These are phyloP conservation scores for Diaporthe citriasiana DNA, from an alignment of 2,329 filamentous ascomycete genomes.

Conservation along the genomic window DNA sequence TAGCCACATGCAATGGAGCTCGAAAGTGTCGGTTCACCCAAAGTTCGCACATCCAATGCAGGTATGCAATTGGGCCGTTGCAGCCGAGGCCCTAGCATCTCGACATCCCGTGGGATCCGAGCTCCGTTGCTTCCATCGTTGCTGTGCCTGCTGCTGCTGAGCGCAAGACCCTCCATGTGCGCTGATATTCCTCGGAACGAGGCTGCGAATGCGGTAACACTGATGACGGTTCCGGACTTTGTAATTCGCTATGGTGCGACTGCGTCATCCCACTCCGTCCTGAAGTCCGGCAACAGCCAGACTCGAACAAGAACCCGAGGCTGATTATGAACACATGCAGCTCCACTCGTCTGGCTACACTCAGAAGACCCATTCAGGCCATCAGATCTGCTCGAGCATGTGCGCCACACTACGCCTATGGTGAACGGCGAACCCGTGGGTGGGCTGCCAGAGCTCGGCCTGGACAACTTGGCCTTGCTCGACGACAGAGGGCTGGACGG, in stretches of 20 bases:
- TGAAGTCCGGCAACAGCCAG: neutral
- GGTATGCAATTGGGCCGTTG: neutral
- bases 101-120: conserved; percentile 14
- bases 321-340: conserved; percentile 40
- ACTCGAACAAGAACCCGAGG: neutral
- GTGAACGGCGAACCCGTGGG: conserved; percentile 43
- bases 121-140: neutral
- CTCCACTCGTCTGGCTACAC: conserved; percentile 52
- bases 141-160: neutral
- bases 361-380: conserved; percentile 51
- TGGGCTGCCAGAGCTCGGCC: conserved; percentile 44
- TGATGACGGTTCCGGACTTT: conserved; percentile 47
- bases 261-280: conserved; percentile 14
- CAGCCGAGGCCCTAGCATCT: neutral
- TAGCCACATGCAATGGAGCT: neutral
- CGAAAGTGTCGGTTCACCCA: neutral
- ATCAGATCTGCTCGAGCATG: conserved; percentile 49
- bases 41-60: neutral
- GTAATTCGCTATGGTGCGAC: conserved; percentile 50
- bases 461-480: conserved; percentile 49
- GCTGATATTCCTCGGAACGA: neutral
- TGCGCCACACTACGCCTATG: conserved; percentile 49
- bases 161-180: neutral
- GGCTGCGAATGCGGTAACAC: neutral
- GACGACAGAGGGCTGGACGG: conserved; percentile 42